Evolutionary conservation across 352 stramenopile genomes (phyloP).

Genomic region (Aphanomyces invadans): DNA sequence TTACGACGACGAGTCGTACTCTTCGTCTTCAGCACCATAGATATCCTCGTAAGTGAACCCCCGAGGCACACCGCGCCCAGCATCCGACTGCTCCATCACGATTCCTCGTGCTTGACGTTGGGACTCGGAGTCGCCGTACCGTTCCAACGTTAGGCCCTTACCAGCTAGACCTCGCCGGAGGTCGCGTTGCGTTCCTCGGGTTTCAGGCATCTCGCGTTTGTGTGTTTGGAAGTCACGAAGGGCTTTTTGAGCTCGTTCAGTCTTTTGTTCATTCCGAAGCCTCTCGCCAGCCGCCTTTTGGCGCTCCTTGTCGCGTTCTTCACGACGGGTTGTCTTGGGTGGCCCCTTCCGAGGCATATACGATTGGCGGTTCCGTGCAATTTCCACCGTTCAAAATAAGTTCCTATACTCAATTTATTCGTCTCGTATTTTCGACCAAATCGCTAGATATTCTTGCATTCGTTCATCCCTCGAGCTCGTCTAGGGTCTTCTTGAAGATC

Average conservation of each 20-base stretch:
- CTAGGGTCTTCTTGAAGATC: too few relatives aligned
- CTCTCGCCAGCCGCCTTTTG: neutral
- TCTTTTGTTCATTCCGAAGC: neutral
- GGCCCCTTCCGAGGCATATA: constrained; percentile 3
- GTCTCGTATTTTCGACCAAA: too few relatives aligned
- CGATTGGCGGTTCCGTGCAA: too few relatives aligned
- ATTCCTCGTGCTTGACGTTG: neutral
- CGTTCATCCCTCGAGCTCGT: too few relatives aligned
- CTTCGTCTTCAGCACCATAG: neutral
- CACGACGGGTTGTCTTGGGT: neutral
- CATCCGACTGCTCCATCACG: neutral
- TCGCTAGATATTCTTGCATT: too few relatives aligned
- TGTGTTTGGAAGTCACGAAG: neutral
- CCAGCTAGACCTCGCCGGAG: neutral
- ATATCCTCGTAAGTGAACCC: neutral
- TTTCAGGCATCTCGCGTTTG: constrained; percentile 5
- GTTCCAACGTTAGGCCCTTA: neutral
- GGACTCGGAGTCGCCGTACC: constrained; percentile 1
- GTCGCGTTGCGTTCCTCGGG: neutral
- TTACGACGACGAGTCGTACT: neutral
- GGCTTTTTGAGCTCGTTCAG: neutral
- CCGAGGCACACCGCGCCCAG: neutral
- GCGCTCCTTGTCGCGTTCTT: neutral
- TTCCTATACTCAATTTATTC: too few relatives aligned
- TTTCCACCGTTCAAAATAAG: too few relatives aligned